phyloP scores from a whole-genome alignment of 768 basidiomycete species.

The Tylopilus vinaceipallidus region DNA sequence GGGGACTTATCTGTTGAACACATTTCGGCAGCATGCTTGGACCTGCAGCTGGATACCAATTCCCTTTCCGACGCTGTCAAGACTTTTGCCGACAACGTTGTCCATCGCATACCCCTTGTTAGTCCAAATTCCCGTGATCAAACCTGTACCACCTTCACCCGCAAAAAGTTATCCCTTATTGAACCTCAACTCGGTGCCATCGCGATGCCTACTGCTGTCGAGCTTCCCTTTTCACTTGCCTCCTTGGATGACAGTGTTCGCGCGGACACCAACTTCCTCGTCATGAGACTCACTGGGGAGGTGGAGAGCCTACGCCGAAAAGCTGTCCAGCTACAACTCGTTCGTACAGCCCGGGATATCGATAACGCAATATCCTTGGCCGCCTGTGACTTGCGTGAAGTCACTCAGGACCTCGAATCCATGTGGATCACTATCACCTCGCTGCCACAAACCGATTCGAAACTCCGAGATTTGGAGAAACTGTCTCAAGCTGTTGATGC shows the following conservation, averaged over 20 bases:
- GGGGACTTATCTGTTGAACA: conserved; percentile 29
- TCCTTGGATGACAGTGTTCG: conserved; percentile 67
- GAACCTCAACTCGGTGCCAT: conserved; percentile 34
- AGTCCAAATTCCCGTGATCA: conserved; percentile 28
- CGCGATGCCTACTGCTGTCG: conserved; percentile 32
- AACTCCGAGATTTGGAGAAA: conserved; percentile 35
- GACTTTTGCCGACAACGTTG: conserved; percentile 47
- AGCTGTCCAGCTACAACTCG: conserved; percentile 47
- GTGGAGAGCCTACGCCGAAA: conserved; percentile 49
- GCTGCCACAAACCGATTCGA: conserved; percentile 27
- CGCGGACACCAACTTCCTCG: conserved; percentile 63
- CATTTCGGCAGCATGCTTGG: conserved; percentile 30
- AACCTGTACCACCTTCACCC: conserved; percentile 22
- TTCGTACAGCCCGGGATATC: conserved; percentile 51
- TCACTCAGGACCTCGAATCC: conserved; percentile 39
- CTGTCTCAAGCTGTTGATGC: conserved; percentile 39
- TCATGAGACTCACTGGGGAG: conserved; percentile 59
- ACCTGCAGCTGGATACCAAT: conserved; percentile 35
- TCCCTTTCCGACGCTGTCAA: conserved; percentile 44
- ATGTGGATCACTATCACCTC: conserved; percentile 38
- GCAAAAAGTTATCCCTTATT: conserved; percentile 37
- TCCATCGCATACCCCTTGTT: conserved; percentile 58
- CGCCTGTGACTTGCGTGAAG: conserved; percentile 37
- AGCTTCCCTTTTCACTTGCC: conserved; percentile 55
- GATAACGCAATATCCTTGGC: conserved; percentile 43